Evolutionary conservation across 2,329 filamentous ascomycete genomes (phyloP), one percentile per base, ranked within the genome.

Genomic region (Talaromyces sp.): DNA sequence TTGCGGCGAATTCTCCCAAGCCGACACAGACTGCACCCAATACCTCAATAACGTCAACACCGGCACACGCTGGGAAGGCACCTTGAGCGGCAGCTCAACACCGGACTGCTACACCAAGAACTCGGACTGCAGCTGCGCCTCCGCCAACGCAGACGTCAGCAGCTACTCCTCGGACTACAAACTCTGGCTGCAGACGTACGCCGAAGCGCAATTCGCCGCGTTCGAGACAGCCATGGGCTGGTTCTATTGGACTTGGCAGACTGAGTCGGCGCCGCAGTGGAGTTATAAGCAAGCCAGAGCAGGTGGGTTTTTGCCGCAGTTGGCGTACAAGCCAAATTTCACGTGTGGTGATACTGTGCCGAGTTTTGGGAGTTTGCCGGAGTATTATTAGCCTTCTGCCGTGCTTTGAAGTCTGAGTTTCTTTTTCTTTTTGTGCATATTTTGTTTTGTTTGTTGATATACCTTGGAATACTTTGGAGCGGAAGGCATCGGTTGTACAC

Each of bases 161-260:
- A 74, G 79, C 3, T 98, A 93, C 82, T 87, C 85, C 43, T 81
- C 82, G 65, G 80, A 82, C 4, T 99, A 99, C 80, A 97, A 95
- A 80, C 81, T 88, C 70, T 98, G 94, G 79, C 82, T 99, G 68
- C 86, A 87, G 69, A 91, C 91, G 79, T 98, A 98, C 79, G 95
- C 95, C 6, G 90, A 97, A 79, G 95, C 93, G 62, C 95, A 99
- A 81, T 99, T 99, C 92, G 85, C 89, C 71, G 91, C 89, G 66
- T 99, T 98, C 74, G 94, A 98, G 78, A 88, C 89, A 68, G 92
- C 91, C 6, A 95, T 91, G 89, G 95, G 95, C 58, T 99, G 95
- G 95, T 97, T 96, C 81, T 99, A 99, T 80, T 99, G 95, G 95
- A 98, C 93, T 39, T 96, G 95, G 94, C 87, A 93, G 79, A 97